Conservation (phyloP, 2,329 filamentous ascomycete species). For the Penicillium brasilianum region DNA sequence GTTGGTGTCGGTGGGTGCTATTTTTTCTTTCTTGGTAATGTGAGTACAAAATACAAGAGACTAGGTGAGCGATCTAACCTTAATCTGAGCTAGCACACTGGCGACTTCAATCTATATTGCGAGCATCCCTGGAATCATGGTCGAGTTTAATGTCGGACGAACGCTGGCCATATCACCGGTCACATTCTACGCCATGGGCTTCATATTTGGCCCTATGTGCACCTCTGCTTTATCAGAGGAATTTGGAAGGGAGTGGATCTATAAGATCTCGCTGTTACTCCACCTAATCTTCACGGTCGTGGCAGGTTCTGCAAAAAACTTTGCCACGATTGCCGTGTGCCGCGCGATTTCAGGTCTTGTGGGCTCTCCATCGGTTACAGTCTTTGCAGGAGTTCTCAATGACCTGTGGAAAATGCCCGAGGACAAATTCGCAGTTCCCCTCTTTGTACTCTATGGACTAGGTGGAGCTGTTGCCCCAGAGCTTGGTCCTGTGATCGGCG, state of each 20-base stretch:
- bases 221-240: background rate
- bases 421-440: constrained; percentile 4
- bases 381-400: constrained; percentile 17
- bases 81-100: background rate
- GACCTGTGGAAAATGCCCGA: constrained; percentile 19
- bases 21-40: background rate
- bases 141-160: constrained; percentile 10
- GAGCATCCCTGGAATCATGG: constrained; percentile 15
- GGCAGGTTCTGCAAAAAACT: background rate
- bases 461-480: background rate
- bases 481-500: constrained; percentile 11
- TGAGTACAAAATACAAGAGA: background rate
- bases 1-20: background rate
- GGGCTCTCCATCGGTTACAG: constrained; percentile 10
- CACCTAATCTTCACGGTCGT: background rate
- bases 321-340: background rate
- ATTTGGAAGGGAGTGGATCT: background rate
- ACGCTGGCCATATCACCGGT: constrained; percentile 11
- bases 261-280: background rate
- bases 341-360: constrained; percentile 2
- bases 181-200: background rate
- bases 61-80: background rate
- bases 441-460: constrained; percentile 13
- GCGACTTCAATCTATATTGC: constrained; percentile 18
- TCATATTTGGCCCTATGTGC: background rate